phyloP scores from a whole-genome alignment of 225 moss, liverwort and hornwort species.

The Physcomitrellopsis africana region DNA sequence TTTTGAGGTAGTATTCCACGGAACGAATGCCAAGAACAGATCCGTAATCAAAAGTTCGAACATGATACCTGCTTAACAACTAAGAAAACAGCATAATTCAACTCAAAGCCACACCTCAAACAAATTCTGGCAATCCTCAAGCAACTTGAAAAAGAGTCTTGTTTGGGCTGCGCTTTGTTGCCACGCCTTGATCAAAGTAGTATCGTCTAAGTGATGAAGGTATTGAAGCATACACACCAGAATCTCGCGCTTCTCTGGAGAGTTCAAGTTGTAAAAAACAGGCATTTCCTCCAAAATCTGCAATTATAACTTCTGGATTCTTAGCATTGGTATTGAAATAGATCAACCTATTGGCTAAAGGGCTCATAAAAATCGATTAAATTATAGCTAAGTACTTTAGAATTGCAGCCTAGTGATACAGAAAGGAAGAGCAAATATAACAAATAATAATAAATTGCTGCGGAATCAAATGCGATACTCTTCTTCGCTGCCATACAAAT shows the following conservation, averaged over 20 bases:
- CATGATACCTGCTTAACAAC: slow-evolving; percentile 14
- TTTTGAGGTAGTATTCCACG: background rate
- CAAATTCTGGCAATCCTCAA: slow-evolving; percentile 91
- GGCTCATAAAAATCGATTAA: background rate
- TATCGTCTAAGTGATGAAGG: slow-evolving; percentile 85
- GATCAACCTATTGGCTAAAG: background rate
- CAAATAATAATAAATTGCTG: background rate
- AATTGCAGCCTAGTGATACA: background rate
- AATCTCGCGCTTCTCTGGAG: slow-evolving; percentile 86
- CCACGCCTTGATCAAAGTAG: slow-evolving; percentile 92
- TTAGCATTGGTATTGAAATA: background rate
- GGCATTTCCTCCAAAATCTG: slow-evolving; percentile 99
- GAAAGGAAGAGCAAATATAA: background rate
- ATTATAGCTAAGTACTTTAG: background rate
- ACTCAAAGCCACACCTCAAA: slow-evolving; percentile 69
- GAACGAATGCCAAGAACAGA: background rate
- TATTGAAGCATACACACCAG: slow-evolving; percentile 91
- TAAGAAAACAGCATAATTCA: slow-evolving; percentile 13
- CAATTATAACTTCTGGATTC: background rate
- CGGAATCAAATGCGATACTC: no score
- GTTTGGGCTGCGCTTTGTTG: slow-evolving; percentile 94
- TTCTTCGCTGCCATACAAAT: no score
- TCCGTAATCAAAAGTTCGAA: background rate
- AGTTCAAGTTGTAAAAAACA: slow-evolving; percentile 87
- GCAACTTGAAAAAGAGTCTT: slow-evolving; percentile 89